Conservation (phyloP, 208 protist genomes). For the Trypanosoma mega region DNA sequence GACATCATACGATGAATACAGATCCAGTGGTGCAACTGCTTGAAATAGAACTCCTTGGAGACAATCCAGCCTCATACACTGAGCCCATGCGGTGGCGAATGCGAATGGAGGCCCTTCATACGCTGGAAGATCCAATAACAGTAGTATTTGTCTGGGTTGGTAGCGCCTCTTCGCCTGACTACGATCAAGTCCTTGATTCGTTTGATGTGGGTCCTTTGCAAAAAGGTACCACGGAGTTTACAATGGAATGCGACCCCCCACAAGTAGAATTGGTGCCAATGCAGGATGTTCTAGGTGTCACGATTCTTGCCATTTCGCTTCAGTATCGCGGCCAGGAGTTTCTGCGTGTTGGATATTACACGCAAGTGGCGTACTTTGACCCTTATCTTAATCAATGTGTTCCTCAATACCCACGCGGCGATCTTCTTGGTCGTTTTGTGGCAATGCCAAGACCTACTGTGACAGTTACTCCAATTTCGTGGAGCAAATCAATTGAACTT, state of each 20-base stretch:
- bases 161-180: constrained; percentile 89
- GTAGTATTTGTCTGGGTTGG: constrained; percentile 98
- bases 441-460: constrained; percentile 86
- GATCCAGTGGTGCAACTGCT: constrained; percentile 85
- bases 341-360: constrained; percentile 97
- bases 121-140: constrained; percentile 89
- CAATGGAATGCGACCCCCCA: constrained; percentile 93
- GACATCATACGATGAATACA: constrained; percentile 29
- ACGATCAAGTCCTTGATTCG: constrained; percentile 96
- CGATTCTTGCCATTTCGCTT: constrained; percentile 96
- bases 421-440: constrained; percentile 75
- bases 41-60: constrained; percentile 81
- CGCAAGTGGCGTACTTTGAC: constrained; percentile 94
- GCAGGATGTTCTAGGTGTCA: constrained; percentile 95
- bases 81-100: constrained; percentile 73
- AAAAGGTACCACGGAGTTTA: constrained; percentile 93
- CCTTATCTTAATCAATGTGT: constrained; percentile 60
- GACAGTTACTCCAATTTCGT: constrained; percentile 76
- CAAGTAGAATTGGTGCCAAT: constrained; percentile 88
- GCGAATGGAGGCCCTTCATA: constrained; percentile 57
- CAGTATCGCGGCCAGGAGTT: constrained; percentile 96
- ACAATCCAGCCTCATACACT: constrained; percentile 70
- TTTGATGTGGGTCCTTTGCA: constrained; percentile 96
- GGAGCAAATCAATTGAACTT: constrained; percentile 26
- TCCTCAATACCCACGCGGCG: constrained; percentile 38